A percentile compares a stretch with the other conserved stretches of the same genome.
phyloP scores from a whole-genome alignment of 2,329 filamentous ascomycete genomes.

The Trichoderma asperellum region DNA sequence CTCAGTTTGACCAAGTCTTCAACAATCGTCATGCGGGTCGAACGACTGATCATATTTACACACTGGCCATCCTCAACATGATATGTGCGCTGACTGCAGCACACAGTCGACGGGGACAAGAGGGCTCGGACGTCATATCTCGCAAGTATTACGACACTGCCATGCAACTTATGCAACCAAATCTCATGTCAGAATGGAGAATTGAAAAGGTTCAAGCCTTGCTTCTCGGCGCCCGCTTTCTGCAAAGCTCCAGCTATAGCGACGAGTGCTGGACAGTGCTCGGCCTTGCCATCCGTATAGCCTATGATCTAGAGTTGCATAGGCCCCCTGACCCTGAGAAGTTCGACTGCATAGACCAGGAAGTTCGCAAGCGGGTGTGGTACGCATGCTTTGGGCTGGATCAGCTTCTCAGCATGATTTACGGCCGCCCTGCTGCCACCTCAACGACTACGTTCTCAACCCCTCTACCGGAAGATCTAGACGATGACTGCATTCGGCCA shows the following conservation, averaged over 20 bases:
- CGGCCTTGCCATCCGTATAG: slow-evolving; percentile 14
- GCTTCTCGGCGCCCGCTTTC: slow-evolving; percentile 19
- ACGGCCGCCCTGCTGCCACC: slow-evolving; percentile 18
- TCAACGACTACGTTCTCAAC: slow-evolving; percentile 14
- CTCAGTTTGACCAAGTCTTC: slow-evolving; percentile 7
- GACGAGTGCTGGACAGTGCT: slow-evolving; percentile 21
- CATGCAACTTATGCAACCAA: slow-evolving; percentile 21
- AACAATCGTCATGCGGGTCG: neutral
- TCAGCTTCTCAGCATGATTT: slow-evolving; percentile 23
- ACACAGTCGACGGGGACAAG: slow-evolving; percentile 8
- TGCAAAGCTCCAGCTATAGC: slow-evolving; percentile 23
- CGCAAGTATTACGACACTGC: slow-evolving; percentile 20
- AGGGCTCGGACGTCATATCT: slow-evolving; percentile 1
- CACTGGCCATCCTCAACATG: slow-evolving; percentile 16
- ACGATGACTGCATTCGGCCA: slow-evolving; percentile 22
- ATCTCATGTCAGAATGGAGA: slow-evolving; percentile 16
- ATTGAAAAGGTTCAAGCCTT: slow-evolving; percentile 22
- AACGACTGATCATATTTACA: neutral
- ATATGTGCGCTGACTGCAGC: slow-evolving; percentile 9
- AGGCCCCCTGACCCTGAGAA: slow-evolving; percentile 6
- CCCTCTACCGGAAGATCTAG: slow-evolving; percentile 17
- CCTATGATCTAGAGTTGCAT: slow-evolving; percentile 15
- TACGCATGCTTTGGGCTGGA: slow-evolving; percentile 23
- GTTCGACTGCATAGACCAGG: slow-evolving; percentile 18
- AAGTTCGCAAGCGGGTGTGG: slow-evolving; percentile 21